Evolutionary conservation across 108 stramenopile genomes (phyloP), one percentile per base, ranked within the genome.

Genomic region (Cyclotella kingstonii): DNA sequence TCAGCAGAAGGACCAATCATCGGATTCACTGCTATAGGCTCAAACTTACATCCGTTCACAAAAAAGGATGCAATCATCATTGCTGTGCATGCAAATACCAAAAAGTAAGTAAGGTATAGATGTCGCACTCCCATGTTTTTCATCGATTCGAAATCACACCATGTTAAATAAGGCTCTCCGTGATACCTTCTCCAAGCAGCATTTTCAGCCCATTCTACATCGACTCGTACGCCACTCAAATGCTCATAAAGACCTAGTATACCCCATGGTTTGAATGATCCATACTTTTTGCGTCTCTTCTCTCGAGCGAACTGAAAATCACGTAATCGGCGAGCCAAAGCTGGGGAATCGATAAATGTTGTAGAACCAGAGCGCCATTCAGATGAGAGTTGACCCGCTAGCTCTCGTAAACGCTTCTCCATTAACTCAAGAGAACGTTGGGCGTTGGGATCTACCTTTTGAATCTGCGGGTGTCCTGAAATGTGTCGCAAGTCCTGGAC

Each of bases 171-270:
- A 28, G 93, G 87, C 57, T 87, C 73, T 23, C 74, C 60, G 54
- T 91, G 78, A 2, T 60, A 62, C 49, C 93, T 57, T 43, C 93
- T 66, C 80, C 84, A 86, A 9, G 89, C 89, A 15, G 87, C 88
- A 77, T 94, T 86, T 65, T 94, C 93, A 1, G 93, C 89, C 93
- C 93, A 94, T 73, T 89, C 88, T 11, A 94, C 84, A 56, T 94
- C 93, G 7, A 83, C 64, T 48, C 81, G 63, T n/a, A 88, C 79
- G 0, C 75, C 72, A n/a, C 81, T 50, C 56, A 93, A 66, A 61
- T 89, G 88, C 56, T 87, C 81, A 60, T 93, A 93, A 9, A 93
- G 54, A 7, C 91, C 91, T 14, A 93, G 50, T 43, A 93, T 93
- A 25, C 91, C 88, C 85, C 86, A 93, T 8, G 91, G 76, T 33